Conservation (phyloP, 805 yeast species). For the Wickerhamiella sergipiensis region DNA sequence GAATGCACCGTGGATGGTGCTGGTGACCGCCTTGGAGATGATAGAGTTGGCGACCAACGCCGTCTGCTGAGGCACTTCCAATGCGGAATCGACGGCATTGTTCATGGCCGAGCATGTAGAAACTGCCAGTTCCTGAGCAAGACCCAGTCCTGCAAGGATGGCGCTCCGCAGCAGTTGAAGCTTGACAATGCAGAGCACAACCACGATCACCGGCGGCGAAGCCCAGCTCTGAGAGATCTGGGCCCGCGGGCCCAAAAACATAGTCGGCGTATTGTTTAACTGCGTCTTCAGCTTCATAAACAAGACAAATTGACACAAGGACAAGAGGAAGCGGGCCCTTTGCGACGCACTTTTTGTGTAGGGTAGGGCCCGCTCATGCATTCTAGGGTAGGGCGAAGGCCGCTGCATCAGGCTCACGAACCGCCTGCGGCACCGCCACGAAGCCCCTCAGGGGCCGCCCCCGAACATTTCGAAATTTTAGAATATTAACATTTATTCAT, state of each 20-base stretch:
- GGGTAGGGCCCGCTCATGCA: background rate
- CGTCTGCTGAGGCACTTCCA: slow-evolving; percentile 43
- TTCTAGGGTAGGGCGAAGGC: background rate
- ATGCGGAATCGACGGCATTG: slow-evolving; percentile 21
- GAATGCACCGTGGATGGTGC: slow-evolving; percentile 35
- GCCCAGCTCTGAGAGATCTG: slow-evolving; percentile 29
- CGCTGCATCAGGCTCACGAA: too few species aligned
- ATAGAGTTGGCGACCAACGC: slow-evolving; percentile 42
- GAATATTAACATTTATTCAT: too few species aligned
- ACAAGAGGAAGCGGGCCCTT: background rate
- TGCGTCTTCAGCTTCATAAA: background rate
- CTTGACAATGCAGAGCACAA: slow-evolving; percentile 46
- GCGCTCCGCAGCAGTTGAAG: slow-evolving; percentile 42
- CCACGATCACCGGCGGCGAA: slow-evolving; percentile 46
- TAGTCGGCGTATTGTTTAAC: slow-evolving; percentile 2
- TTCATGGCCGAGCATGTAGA: slow-evolving; percentile 38
- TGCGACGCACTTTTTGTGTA: background rate
- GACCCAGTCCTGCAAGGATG: slow-evolving; percentile 30
- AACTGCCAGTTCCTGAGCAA: slow-evolving; percentile 29
- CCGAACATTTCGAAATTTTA: too few species aligned
- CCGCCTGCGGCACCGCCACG: too few species aligned
- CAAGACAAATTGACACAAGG: background rate
- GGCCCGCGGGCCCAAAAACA: slow-evolving; percentile 22
- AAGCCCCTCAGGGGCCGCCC: too few species aligned
- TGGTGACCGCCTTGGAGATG: slow-evolving; percentile 36